Base-by-base conservation (phyloP, 1,284 basidiomycete species). In the Leccinum cinnamomeum region DNA sequence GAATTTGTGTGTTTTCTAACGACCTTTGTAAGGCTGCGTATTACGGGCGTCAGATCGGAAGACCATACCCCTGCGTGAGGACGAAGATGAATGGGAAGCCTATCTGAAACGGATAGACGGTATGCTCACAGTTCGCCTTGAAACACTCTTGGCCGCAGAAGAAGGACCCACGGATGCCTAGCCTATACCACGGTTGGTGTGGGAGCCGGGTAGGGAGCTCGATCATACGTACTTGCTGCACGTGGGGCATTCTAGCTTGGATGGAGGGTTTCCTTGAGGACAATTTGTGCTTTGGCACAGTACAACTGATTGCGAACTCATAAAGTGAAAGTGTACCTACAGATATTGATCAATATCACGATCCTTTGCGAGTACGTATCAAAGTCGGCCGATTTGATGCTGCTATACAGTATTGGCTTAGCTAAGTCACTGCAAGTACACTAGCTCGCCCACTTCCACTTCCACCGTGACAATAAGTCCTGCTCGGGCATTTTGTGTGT, bases 121-220 rank as follows among this genome's bases (percentile, higher is more conserved):
- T 20, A 23, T 80, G 35, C 90, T 79, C 74, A 92, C 92, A 94
- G 73, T 83, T 87, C 55, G 85, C 81, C 74, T 93, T 94, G 82
- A 94, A 94, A 78, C 92, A 94, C 62, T 90, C 89, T 72, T 94
- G 92, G 14, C 85, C 85, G 65, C 92, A 94, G 76, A 92, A 94
- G 73, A 90, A 91, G 33, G 91, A 93, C 14, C 91, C 91, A 62
- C 82, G 82, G 69, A 94, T 90, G 57, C 90, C 90, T 46, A 93
- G 81, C 75, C 91, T 93, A 65, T 44, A 59, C 66, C 18, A 39
- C 7, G 11, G 58, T 64, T 14, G 41, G 64, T 28, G 53, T 59
- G 37, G 44, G 44, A 46, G 18, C 6, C 60, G 57, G 20, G 50
- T 8, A 44, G 55, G 58, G 60, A 58, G 60, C 25, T 53, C 53